Evolutionary conservation across 176 grass and related monocot genomes (phyloP).

Genomic region (Areca catechu): DNA sequence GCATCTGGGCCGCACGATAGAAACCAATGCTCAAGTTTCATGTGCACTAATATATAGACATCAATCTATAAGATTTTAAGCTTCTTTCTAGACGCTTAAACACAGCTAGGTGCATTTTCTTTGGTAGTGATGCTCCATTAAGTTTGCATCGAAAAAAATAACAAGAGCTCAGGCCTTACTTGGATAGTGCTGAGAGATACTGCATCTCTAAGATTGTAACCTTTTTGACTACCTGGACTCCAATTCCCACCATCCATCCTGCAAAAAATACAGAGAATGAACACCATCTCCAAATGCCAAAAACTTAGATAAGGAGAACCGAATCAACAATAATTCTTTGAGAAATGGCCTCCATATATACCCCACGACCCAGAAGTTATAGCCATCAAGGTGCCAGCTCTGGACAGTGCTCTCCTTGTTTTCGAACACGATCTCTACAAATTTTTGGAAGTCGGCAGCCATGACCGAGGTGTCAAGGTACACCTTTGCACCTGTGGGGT

Average conservation of each 20-base stretch:
- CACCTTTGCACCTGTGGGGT: slow-evolving; percentile 6
- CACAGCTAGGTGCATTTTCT: no score
- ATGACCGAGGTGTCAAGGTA: slow-evolving; percentile 51
- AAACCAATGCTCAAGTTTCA: no score
- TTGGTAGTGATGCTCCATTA: no score
- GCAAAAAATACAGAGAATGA: background rate
- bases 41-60: no score
- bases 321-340: no score
- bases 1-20: no score
- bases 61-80: no score
- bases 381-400: slow-evolving; percentile 84
- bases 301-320: background rate
- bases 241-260: slow-evolving; percentile 69
- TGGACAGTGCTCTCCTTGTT: slow-evolving; percentile 51
- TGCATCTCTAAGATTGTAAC: slow-evolving; percentile 79
- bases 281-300: background rate
- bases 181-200: slow-evolving; percentile 63
- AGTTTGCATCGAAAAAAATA: background rate
- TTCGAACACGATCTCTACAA: slow-evolving; percentile 71
- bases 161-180: slow-evolving; percentile 20
- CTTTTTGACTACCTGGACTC: slow-evolving; percentile 44
- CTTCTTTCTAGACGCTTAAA: no score
- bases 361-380: slow-evolving; percentile 79
- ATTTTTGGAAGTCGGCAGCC: slow-evolving; percentile 59
- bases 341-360: slow-evolving; percentile 6